These are phyloP conservation scores for Globisporangium sylvaticum DNA, from an alignment of 352 stramenopile species.

Conservation along the genomic window DNA sequence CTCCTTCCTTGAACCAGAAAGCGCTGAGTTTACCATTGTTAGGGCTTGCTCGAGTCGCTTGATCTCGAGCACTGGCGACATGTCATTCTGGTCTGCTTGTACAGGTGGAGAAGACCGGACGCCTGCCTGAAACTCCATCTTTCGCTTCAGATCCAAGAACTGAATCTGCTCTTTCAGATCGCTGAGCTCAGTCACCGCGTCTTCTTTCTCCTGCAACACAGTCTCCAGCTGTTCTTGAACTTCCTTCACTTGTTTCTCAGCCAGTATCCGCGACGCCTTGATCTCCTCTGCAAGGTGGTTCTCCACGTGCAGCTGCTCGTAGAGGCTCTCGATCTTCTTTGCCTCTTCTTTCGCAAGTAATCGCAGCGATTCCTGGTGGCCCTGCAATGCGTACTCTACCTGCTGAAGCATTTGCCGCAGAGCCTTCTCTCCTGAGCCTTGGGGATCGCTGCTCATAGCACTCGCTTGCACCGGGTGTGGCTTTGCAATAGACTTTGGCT, in stretches of 20 bases:
- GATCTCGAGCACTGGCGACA: conserved; percentile 28
- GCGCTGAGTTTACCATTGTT: conserved; percentile 33
- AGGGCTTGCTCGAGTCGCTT: conserved; percentile 40
- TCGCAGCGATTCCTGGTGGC: conserved; percentile 48
- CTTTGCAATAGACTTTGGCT: neutral
- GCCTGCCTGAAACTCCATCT: conserved; percentile 30
- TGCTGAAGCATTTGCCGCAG: conserved; percentile 54
- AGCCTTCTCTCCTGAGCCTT: conserved; percentile 9
- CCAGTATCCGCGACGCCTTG: conserved; percentile 22
- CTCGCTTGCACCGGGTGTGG: conserved; percentile 8
- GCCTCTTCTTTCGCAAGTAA: conserved; percentile 39
- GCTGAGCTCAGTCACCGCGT: conserved; percentile 27
- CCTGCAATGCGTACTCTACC: conserved; percentile 39
- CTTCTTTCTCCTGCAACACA: conserved; percentile 33
- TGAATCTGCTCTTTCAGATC: conserved; percentile 58
- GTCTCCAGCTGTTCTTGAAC: conserved; percentile 31
- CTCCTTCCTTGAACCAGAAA: conserved; percentile 37
- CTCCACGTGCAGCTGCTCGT: conserved; percentile 50
- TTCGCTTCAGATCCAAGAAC: conserved; percentile 38
- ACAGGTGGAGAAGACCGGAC: neutral
- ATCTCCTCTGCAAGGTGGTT: conserved; percentile 42
- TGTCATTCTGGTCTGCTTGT: conserved; percentile 3
- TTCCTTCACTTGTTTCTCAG: conserved; percentile 28
- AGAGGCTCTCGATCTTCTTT: conserved; percentile 45
- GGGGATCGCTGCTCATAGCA: conserved; percentile 3